Conservation (phyloP, 768 basidiomycete species). For the Agaricus sinodeliciosus region DNA sequence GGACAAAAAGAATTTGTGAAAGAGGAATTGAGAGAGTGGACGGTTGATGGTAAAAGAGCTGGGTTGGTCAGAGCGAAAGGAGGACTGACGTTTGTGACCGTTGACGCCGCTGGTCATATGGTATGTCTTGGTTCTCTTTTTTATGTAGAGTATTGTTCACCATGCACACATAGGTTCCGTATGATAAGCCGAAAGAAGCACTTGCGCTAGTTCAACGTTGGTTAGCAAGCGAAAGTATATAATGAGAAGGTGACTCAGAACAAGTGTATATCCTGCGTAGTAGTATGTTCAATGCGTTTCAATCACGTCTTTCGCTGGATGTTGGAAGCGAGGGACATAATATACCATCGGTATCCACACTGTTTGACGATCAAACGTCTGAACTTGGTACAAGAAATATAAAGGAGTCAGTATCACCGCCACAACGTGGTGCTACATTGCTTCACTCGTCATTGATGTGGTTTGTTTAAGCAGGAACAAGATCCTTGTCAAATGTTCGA, state of each 20-base stretch:
- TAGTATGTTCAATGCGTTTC: too few species aligned
- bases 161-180: conserved; percentile 35
- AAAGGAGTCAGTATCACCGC: too few species aligned
- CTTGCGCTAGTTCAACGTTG: neutral
- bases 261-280: too few species aligned
- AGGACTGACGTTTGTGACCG: conserved; percentile 57
- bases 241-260: neutral
- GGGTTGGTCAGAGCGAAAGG: conserved; percentile 33
- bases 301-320: too few species aligned
- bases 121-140: conserved; percentile 24
- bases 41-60: conserved; percentile 36
- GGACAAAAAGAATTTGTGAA: conserved; percentile 39
- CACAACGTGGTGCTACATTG: too few species aligned
- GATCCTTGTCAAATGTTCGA: too few species aligned
- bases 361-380: too few species aligned
- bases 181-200: conserved; percentile 52
- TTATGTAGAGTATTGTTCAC: neutral
- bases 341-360: too few species aligned
- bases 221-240: neutral
- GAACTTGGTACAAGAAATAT: too few species aligned
- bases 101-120: conserved; percentile 72
- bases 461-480: too few species aligned
- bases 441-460: too few species aligned
- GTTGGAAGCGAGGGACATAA: too few species aligned
- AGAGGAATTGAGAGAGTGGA: conserved; percentile 51